A percentile compares a stretch with the other conserved stretches of the same genome.
Evolutionary conservation across 1,284 basidiomycete genomes (phyloP).

Genomic region (Fomitiporia mediterranea): DNA sequence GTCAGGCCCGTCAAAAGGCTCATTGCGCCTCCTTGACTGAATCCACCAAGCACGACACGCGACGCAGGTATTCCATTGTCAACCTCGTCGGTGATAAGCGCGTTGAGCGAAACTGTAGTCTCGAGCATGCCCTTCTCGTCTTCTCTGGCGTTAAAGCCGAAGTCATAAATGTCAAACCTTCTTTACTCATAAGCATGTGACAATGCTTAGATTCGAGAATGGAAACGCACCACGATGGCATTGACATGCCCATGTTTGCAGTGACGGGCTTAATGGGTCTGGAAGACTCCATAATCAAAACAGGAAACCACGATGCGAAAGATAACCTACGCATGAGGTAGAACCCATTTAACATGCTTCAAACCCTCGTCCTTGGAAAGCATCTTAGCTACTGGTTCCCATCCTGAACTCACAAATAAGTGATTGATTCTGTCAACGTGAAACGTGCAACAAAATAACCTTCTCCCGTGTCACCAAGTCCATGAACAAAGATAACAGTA

Average conservation of each 20-base stretch:
- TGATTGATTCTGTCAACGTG: background rate
- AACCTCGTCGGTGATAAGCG: conserved; percentile 71
- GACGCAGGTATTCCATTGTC: conserved; percentile 62
- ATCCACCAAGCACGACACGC: conserved; percentile 79
- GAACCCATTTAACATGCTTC: conserved; percentile 78
- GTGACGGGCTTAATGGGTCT: conserved; percentile 57
- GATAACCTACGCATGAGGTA: conserved; percentile 65
- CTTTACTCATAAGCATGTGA: conserved; percentile 3
- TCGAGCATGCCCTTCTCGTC: conserved; percentile 75
- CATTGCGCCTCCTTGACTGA: conserved; percentile 85
- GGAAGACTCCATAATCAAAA: conserved; percentile 3
- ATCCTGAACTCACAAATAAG: conserved; percentile 53
- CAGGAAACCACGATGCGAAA: background rate
- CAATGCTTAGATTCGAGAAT: background rate
- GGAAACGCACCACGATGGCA: conserved; percentile 63
- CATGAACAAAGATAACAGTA: conserved; percentile 87
- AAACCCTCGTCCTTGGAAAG: conserved; percentile 46
- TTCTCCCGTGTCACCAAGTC: conserved; percentile 28
- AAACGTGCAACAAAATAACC: conserved; percentile 33
- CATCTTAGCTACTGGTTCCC: conserved; percentile 73
- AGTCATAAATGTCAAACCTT: conserved; percentile 77
- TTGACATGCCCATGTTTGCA: conserved; percentile 62
- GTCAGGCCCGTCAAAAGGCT: conserved; percentile 70
- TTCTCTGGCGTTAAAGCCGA: conserved; percentile 55
- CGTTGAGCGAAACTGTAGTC: conserved; percentile 57